These are phyloP conservation scores for Solioccasus polychromus DNA, from an alignment of 768 basidiomycete species.

Conservation along the genomic window DNA sequence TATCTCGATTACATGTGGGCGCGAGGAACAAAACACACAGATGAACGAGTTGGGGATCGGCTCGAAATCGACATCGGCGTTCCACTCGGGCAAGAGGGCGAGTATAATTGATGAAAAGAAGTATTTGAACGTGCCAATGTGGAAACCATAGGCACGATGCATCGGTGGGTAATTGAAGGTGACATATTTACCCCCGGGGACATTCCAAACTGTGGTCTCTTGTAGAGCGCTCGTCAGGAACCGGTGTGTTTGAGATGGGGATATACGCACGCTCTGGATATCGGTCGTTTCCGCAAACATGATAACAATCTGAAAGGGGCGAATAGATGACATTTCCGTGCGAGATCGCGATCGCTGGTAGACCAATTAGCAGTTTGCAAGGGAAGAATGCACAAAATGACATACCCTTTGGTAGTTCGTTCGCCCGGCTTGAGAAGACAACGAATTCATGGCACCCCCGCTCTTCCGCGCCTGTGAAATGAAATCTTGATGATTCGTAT, in stretches of 20 bases:
- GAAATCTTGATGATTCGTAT: conserved; percentile 43
- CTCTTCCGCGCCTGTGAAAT: conserved; percentile 38
- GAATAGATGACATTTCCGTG: conserved; percentile 61
- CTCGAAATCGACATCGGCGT: conserved; percentile 48
- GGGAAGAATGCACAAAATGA: background rate
- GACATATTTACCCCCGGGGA: conserved; percentile 46
- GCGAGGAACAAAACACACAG: no score
- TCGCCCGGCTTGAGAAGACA: conserved; percentile 77
- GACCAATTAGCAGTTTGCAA: background rate
- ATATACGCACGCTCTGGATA: conserved; percentile 38
- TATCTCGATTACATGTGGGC: conserved; percentile 39
- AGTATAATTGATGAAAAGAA: conserved; percentile 45
- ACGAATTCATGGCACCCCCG: conserved; percentile 43
- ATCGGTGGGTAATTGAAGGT: conserved; percentile 61
- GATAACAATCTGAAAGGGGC: conserved; percentile 37
- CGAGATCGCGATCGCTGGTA: conserved; percentile 64
- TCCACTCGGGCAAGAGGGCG: conserved; percentile 62
- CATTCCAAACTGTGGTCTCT: conserved; percentile 39
- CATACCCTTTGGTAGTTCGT: conserved; percentile 69
- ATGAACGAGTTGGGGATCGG: conserved; percentile 60
- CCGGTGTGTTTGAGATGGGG: no score
- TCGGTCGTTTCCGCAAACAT: conserved; percentile 28
- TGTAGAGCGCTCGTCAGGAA: background rate
- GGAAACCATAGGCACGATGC: conserved; percentile 66
- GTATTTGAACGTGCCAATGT: conserved; percentile 46